Base-by-base conservation (phyloP, 2,329 filamentous ascomycete genomes). In the Zymoseptoria tritici region DNA sequence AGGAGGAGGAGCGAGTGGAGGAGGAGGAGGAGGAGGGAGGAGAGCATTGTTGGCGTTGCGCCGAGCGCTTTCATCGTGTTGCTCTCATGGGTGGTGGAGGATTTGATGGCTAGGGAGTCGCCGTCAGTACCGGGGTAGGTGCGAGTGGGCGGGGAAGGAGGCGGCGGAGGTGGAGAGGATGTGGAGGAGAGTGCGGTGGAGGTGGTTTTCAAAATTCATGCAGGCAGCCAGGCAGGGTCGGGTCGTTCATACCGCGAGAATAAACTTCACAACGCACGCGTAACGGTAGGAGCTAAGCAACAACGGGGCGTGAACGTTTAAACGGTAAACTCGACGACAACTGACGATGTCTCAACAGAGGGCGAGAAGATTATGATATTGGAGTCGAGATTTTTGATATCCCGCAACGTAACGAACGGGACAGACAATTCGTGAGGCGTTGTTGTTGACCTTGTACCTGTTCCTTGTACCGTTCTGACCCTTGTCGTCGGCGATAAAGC, bases 1-100 rank as follows among this genome's bases (percentile, higher is more conserved):
- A 72, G 71, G 8, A 73, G 66, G 57, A 80, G 63, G 52, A 82
- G 61, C 52, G 78, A 56, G 60, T 79, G 62, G 57, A 80, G 60
- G 62, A 64, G 55, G 26, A 66, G 52, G 62, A 60, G 52, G 20
- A 63, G 42, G 62, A 60, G 52, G 20, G 62, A 29, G 58, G 61
- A 19, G 24, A 64, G 51, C 49, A 52, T 50, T 29, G 56, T 51
- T 57, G 60, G 55, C 53, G 56, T 22, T 57, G 54, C 59, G 60
- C 60, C 54, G 64, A 60, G 64, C 64, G 62, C 61, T 58, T 52
- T 64, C 61, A 62, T 66, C 53, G 61, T 58, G 56, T 56, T 29
- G 52, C 36, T 46, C 36, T 46, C 36, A 46, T 46, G 7, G 11
- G 36, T n/a, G 36, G 36, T 7, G 36, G 16, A 16, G 36, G 13